Evolutionary conservation across 805 yeast species (phyloP), one percentile per base, ranked within the genome.

Genomic region (Jamesozyma lodderae): DNA sequence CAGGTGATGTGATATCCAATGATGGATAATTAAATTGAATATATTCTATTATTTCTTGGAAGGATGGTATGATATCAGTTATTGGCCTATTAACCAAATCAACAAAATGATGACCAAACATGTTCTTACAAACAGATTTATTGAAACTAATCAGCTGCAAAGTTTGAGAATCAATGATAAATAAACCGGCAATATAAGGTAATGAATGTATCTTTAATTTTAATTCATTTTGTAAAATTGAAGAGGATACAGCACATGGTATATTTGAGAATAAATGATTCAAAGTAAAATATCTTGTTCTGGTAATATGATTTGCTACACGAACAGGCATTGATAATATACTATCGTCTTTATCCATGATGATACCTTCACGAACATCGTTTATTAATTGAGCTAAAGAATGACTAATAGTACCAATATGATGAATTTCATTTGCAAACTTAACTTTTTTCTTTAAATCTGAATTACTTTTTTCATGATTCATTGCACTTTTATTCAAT

Each of bases 171-270:
- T 80, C 76, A 11, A 86, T 64, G 10, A 84, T 78, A 51, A 86
- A 78, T 20, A 84, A 73, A 29, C 96, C 96, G 1, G 95, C 92
- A 48, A 85, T 82, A 58, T 84, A 83, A 0, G 95, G 95, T 49
- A 85, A 60, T 4, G 88, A 69, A 52, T 82, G 88, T 15, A 85
- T 69, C 46, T 81, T 79, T 39, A 84, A 53, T 50, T 80, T 73
- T 1, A 65, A 47, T 28, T 67, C 63, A 27, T 65, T 69, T 36
- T 69, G 67, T 36, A 75, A 75, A 17, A 79, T 50, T 23, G 72
- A 73, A 1, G 83, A 73, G 0, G 85, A 72, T 4, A 79, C 69
- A 1, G 92, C 92, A 65, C 88, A 80, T 0, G 94, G 94, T 10
- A 77, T 69, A 53, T 68, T 70, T 28, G 65, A 67, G 1, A 59